Evolutionary conservation across 192 early-diverging fungal species (phyloP).

Genomic region (Rhizoclosmatium sp.): DNA sequence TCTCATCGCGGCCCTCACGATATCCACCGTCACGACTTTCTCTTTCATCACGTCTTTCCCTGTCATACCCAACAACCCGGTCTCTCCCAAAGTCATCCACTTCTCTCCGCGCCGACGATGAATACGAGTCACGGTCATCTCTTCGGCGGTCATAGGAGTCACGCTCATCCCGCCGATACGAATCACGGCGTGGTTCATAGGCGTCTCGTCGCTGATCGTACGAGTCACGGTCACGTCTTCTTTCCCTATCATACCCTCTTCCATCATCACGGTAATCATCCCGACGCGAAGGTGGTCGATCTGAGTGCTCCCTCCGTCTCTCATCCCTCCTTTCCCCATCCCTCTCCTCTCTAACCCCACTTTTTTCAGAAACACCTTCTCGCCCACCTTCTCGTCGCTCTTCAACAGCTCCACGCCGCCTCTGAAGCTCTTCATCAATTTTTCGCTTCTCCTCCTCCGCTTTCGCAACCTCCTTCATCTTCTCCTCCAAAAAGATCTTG

Average conservation of each 20-base stretch:
- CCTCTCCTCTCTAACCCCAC: neutral
- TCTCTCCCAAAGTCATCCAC: too few relatives aligned
- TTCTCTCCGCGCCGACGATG: neutral
- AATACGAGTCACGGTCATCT: constrained; percentile 34
- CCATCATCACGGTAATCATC: constrained; percentile 2
- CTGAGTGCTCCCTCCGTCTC: neutral
- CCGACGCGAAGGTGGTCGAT: neutral
- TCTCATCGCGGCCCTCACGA: neutral
- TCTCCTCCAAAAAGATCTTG: constrained; percentile 79
- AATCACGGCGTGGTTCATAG: constrained; percentile 22
- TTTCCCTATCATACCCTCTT: neutral
- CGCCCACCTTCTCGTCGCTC: neutral
- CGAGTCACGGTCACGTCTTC: neutral
- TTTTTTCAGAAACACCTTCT: neutral
- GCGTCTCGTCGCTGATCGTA: constrained; percentile 8
- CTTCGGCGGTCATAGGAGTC: constrained; percentile 24
- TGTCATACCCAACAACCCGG: neutral
- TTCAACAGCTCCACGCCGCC: constrained; percentile 19
- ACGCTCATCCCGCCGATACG: constrained; percentile 25
- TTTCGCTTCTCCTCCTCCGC: constrained; percentile 27
- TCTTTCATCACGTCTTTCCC: constrained; percentile 33
- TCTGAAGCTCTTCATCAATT: constrained; percentile 11
- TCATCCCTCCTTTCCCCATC: neutral
- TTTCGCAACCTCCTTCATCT: constrained; percentile 78
- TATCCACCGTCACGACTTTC: constrained; percentile 25